Conservation (phyloP, 257 asterid genomes). For the Osmanthus fragrans region DNA sequence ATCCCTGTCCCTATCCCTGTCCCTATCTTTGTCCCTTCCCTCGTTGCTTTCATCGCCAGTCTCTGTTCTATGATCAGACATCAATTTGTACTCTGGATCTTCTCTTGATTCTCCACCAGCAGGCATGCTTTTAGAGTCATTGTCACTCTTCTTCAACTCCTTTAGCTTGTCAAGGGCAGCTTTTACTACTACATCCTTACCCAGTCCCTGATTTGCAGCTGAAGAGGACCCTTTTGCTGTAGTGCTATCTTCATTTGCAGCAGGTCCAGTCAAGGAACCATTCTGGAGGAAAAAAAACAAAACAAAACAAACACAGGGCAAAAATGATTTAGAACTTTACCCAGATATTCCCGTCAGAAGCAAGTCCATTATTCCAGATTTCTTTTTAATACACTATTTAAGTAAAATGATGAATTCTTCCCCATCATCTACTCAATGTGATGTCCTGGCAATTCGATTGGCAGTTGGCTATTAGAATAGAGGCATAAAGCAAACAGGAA, state of each 20-base stretch:
- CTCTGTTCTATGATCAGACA: constrained; percentile 54
- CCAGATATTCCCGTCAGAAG: not conserved
- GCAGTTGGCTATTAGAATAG: not conserved
- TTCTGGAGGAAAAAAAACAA: constrained; percentile 42
- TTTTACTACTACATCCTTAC: constrained; percentile 52
- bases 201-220: constrained; percentile 41
- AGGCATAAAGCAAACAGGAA: not conserved
- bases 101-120: constrained; percentile 59
- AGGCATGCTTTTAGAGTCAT: constrained; percentile 44
- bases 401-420: constrained; percentile 2
- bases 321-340: not conserved
- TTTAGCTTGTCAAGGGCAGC: constrained; percentile 55
- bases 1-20: constrained; percentile 51
- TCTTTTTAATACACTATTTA: not conserved
- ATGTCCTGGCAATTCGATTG: not conserved
- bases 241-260: constrained; percentile 46
- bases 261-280: constrained; percentile 35
- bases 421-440: not conserved
- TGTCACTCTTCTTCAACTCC: constrained; percentile 51
- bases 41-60: constrained; percentile 60
- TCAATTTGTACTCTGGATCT: constrained; percentile 47
- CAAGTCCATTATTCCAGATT: constrained; percentile 11
- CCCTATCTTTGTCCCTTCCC: constrained; percentile 60
- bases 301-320: not conserved
- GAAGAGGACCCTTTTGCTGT: constrained; percentile 44